Base-by-base conservation (phyloP, 2,329 filamentous ascomycete species). In the Aspergillus persii region DNA sequence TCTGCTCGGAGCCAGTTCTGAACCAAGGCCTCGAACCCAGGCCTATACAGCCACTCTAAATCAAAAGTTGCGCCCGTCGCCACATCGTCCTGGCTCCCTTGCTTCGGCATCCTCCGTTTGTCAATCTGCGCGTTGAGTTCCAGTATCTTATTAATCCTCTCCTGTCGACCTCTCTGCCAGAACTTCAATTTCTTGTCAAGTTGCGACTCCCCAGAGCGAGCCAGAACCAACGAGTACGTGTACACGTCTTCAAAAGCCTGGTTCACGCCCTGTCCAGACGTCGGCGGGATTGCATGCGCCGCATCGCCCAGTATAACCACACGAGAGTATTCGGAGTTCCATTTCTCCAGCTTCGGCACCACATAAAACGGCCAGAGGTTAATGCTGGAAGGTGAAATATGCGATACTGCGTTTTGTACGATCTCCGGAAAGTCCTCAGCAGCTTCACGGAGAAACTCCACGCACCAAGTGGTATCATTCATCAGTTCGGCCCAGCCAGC, bases 201-300 rank as follows among this genome's bases (percentile, higher is more conserved):
- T n/a, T 52, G 58, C 0, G 59, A 68, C 9, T 33, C 62, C 1
- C 33, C 36, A 3, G 33, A n/a, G 58, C 58, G 74, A 63, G 29
- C 66, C 68, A 56, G 78, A 56, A 84, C 62, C 3, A 79, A 66
- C 2, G 80, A 76, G 27, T 83, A 74, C 0, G 74, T 77, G 54
- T 79, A 80, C 0, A 79, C 77, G 59, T 85, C 83, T 60, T 85
- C 82, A 58, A 88, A 82, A 1, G 81, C 83, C 65, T 86, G 80
- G 1, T 83, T 84, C 0, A 83, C 81, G 2, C 86, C 86, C 1
- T 85, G 80, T 0, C 85, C 86, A 47, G 86, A 82, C 44, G 85
- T 82, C 0, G 86, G 86, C 0, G 84, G 83, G 44, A 83, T 83
- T 0, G 85, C 85, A 67, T 89, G 86, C 0, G 86, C 86, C 0